Conservation (phyloP, 2,329 filamentous ascomycete species). For the Hypoxylon sp. region DNA sequence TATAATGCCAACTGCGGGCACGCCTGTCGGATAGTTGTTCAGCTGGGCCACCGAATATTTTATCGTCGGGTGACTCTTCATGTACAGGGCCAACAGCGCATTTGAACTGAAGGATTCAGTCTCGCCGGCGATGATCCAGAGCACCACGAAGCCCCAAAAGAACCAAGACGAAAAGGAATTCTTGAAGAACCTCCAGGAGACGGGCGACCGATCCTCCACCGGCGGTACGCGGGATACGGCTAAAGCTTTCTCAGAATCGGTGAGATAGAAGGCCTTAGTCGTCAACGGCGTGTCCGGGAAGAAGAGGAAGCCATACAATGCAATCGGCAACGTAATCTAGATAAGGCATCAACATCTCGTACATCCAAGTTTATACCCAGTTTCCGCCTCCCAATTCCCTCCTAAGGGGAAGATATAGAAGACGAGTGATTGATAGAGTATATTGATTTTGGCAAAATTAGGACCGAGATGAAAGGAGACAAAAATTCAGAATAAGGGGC, state of each 20-base stretch:
- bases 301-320: constrained; percentile 67
- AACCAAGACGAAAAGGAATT: constrained; percentile 72
- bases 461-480: no score
- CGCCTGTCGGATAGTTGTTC: constrained; percentile 71
- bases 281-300: constrained; percentile 69
- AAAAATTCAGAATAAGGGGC: neutral
- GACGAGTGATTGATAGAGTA: no score
- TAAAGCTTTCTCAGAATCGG: constrained; percentile 54
- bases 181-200: constrained; percentile 66
- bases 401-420: no score
- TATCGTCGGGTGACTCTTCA: constrained; percentile 63
- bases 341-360: constrained; percentile 13
- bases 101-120: constrained; percentile 80
- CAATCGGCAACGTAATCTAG: constrained; percentile 68
- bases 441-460: no score
- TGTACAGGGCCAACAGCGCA: constrained; percentile 66
- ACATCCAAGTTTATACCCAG: neutral
- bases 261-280: constrained; percentile 66
- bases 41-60: constrained; percentile 64
- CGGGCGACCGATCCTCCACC: constrained; percentile 59
- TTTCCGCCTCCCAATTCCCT: no score
- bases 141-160: constrained; percentile 75
- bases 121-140: constrained; percentile 80
- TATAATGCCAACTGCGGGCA: constrained; percentile 70
- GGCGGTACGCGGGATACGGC: constrained; percentile 60